Percentiles rank a stretch among this genome's conserved stretches.
Evolutionary conservation across 331 rosid genomes (phyloP).

Genomic region (Phaseolus coccineus): DNA sequence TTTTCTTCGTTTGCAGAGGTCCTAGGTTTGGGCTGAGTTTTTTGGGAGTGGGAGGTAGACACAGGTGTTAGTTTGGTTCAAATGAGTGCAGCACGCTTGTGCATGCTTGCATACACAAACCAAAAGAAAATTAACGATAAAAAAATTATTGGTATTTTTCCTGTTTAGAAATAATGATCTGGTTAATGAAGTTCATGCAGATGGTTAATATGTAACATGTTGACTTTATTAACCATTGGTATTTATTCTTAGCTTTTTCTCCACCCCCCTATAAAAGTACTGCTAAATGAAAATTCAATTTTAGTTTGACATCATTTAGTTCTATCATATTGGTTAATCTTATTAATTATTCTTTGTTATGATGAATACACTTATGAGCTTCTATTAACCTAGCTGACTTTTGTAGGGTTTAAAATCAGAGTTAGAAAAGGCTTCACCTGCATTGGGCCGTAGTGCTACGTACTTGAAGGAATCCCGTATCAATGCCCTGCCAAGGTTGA

Average conservation of each 20-base stretch:
- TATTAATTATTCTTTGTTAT: slow-evolving; percentile 6
- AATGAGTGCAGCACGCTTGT: neutral
- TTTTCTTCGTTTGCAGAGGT: slow-evolving; percentile 26
- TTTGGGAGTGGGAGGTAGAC: neutral
- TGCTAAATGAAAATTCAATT: slow-evolving; percentile 11
- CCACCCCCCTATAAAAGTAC: neutral
- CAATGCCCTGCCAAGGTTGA: slow-evolving; percentile 88
- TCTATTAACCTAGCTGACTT: slow-evolving; percentile 39
- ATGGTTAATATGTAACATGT: slow-evolving; percentile 1
- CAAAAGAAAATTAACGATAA: neutral
- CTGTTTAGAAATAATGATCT: neutral
- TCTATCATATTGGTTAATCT: slow-evolving; percentile 27
- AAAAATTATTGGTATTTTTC: neutral
- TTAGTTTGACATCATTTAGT: slow-evolving; percentile 19
- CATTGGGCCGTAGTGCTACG: slow-evolving; percentile 89
- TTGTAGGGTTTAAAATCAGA: slow-evolving; percentile 93
- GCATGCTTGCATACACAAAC: too few species aligned
- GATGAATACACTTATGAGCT: slow-evolving; percentile 2
- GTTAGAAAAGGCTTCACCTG: slow-evolving; percentile 89
- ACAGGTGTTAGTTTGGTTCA: slow-evolving; percentile 19
- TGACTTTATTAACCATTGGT: slow-evolving; percentile 3
- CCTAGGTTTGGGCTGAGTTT: neutral
- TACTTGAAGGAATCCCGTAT: slow-evolving; percentile 89
- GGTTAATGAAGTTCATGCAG: neutral
- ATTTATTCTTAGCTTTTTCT: neutral